Evolutionary conservation across 371 early-diverging fungal species (phyloP).

Genomic region (Rhizopus sp.): DNA sequence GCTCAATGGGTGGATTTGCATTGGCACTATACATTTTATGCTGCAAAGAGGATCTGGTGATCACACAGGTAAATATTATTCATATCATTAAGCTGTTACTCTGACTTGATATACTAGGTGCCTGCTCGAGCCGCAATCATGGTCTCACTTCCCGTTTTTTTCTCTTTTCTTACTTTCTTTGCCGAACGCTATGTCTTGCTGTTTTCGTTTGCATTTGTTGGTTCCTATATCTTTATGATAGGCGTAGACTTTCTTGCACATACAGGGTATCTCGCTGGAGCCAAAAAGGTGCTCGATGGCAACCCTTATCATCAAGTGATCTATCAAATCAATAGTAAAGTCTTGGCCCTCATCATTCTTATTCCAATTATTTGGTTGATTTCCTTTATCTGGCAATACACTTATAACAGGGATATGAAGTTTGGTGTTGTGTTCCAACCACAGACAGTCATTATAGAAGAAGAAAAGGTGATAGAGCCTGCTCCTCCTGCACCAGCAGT

Average conservation of each 20-base stretch:
- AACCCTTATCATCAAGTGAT: slow-evolving; percentile 23
- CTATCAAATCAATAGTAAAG: slow-evolving; percentile 14
- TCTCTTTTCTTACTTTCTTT: slow-evolving; percentile 24
- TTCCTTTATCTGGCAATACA: slow-evolving; percentile 22
- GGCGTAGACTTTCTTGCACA: slow-evolving; percentile 35
- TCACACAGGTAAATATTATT: slow-evolving; percentile 6
- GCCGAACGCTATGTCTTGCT: slow-evolving; percentile 18
- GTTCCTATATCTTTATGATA: slow-evolving; percentile 32
- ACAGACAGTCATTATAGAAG: not conserved
- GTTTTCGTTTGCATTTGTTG: slow-evolving; percentile 35
- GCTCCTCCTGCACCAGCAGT: not conserved
- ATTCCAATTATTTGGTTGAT: slow-evolving; percentile 17
- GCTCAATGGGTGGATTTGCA: slow-evolving; percentile 24
- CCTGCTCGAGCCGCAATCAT: slow-evolving; percentile 17
- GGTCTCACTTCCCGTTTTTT: slow-evolving; percentile 19
- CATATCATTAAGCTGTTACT: not conserved
- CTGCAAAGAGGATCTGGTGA: slow-evolving; percentile 18
- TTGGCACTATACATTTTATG: slow-evolving; percentile 23
- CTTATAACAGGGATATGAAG: slow-evolving; percentile 18
- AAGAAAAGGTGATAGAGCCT: not conserved
- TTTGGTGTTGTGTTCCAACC: slow-evolving; percentile 20
- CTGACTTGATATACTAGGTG: not conserved
- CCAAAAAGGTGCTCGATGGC: slow-evolving; percentile 21
- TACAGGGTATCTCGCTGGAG: slow-evolving; percentile 27
- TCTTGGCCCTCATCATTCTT: slow-evolving; percentile 16